Evolutionary conservation across 2,329 filamentous ascomycete species (phyloP), one percentile per base, ranked within the genome.

Genomic region (Mariannaea elegans): DNA sequence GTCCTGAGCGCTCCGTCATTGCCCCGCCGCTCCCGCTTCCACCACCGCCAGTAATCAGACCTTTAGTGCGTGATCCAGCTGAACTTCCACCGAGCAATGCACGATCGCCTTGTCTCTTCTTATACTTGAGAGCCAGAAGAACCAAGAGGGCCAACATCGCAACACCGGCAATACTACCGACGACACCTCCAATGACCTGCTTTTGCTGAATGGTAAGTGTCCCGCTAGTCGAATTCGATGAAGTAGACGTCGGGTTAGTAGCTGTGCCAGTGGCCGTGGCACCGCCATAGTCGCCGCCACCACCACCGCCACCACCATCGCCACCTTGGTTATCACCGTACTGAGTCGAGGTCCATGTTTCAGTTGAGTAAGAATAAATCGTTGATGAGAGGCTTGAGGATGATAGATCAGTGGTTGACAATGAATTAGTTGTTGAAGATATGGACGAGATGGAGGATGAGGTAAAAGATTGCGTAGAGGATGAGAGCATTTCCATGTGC

Each of bases 131-230:
- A n/a, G 83, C 66, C 59, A 84, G 76, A 56, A 89, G 73, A 6
- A 86, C 71, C 18, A 88, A 71, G 4, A 88, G 71, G 4, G 85
- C 73, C 47, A 90, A 71, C 44, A 89, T 76, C 12, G 85, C 86
- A 2, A 85, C 73, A 16, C 86, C 87, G 14, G 87, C 86, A 29
- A 90, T 71, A 38, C 83, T 80, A 19, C 85, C 85, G 16, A 87
- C 77, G 1, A 88, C 83, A 29, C 85, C 81, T 1, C 85, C 85
- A 7, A 86, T 84, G 24, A 88, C 71, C 56, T 75, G 74, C 59
- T 76, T 76, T 51, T 77, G 71, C 48, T 75, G 71, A 2, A 70
- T 62, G 2, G 76, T 69, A 18, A 78, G 64, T 6, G 64, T 64
- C 51, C 60, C 60, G 14, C 29, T 38, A 4, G 56, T 48, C 14